These are phyloP conservation scores for Pelargonium fulgidum DNA, from an alignment of 441 rosid genomes.

Conservation along the genomic window DNA sequence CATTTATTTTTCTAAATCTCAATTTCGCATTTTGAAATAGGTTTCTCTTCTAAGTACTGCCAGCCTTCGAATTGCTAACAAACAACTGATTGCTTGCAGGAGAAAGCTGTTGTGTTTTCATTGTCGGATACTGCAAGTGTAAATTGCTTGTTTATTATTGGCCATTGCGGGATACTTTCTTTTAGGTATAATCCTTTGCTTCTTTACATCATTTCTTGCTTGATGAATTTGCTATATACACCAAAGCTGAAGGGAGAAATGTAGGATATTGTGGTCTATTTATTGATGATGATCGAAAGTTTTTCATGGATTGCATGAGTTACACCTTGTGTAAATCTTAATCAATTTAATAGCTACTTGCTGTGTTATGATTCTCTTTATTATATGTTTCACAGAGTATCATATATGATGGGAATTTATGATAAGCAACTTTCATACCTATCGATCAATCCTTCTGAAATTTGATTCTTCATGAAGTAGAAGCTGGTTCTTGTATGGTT, in stretches of 20 bases:
- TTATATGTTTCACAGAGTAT: constrained; percentile 39
- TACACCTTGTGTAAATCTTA: constrained; percentile 9
- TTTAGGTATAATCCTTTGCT: constrained; percentile 53
- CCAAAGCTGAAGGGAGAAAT: too few relatives aligned
- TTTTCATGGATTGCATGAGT: background rate
- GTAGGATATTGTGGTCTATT: too few relatives aligned
- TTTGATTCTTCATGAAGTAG: constrained; percentile 91
- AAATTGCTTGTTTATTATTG: constrained; percentile 55
- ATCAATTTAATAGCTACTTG: too few relatives aligned
- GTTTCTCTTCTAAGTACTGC: background rate
- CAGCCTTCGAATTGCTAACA: background rate
- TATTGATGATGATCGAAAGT: too few relatives aligned
- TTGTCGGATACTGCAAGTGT: constrained; percentile 82
- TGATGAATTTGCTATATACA: constrained; percentile 7
- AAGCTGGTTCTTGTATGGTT: constrained; percentile 87
- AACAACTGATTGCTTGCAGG: constrained; percentile 27
- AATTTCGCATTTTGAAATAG: background rate
- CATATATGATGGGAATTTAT: constrained; percentile 33
- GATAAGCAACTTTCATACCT: constrained; percentile 70
- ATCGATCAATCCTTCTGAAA: constrained; percentile 77
- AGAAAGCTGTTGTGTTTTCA: constrained; percentile 57
- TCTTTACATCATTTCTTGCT: constrained; percentile 14
- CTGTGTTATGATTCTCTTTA: too few relatives aligned
- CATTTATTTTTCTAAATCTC: too few relatives aligned
- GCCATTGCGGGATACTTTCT: constrained; percentile 86